Evolutionary conservation across 495 filamentous ascomycete genomes (phyloP), one percentile per base, ranked within the genome.

Genomic region (Paragyromitra xinjiangensis): DNA sequence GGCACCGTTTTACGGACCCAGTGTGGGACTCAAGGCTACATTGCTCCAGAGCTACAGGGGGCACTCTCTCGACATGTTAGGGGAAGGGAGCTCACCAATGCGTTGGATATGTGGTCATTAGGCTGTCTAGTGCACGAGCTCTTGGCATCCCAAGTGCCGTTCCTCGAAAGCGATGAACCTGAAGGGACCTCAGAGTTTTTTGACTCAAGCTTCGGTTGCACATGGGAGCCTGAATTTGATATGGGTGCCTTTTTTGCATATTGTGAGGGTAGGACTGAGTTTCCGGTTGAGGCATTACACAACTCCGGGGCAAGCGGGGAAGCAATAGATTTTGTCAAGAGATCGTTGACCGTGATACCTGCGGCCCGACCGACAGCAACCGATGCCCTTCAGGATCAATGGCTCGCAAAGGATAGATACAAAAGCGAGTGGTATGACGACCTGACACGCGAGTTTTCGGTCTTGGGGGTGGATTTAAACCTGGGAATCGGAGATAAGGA

Each of bases 321-420:
- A 63, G 58, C 6, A 16, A 63, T 71, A 64, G 24, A 37, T 16
- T 62, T 70, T 50, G 26, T 70, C 55, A 70, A 50, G 16, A 62
- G 40, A 22, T 16, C 62, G 37, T 50, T 70, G 39, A 22, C 9
- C 9, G 39, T 22, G 2, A 37, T 50, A 14, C 68, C 68, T 39
- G 12, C 34, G 7, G 68, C 37, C 16, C 55, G 68, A 39, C 55
- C 55, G 19, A 62, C 68, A 6, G 68, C 68, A 24, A 19, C 39
- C 1, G 22, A 16, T 3, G 55, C 55, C 50, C 22, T 70, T 1
- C 68, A 70, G 24, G 7, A 62, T 40, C 39, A 55, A 45, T 70
- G 68, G 68, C 42, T 70, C 29, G 29, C 29, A 3, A 34, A 2
- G 29, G 29, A 34, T 3, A n/a, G 3, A 62, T 61, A 29, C 6